phyloP scores from a whole-genome alignment of 1,284 basidiomycete genomes.

The Heliocybe sulcata region DNA sequence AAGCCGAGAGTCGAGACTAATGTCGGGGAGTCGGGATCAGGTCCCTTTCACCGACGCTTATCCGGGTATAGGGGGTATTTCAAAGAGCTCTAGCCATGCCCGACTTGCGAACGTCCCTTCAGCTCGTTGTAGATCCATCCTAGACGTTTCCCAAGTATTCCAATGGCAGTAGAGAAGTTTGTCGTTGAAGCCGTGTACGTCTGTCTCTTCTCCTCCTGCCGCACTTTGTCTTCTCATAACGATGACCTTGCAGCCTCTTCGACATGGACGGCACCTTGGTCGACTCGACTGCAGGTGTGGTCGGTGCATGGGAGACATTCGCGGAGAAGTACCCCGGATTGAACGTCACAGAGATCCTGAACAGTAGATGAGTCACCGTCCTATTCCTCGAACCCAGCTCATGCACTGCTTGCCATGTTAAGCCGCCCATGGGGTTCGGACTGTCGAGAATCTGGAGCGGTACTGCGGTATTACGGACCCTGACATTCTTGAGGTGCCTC shows the following conservation, averaged over 20 bases:
- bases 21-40: background rate
- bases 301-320: conserved; percentile 71
- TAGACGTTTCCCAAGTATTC: background rate
- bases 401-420: conserved; percentile 3
- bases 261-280: conserved; percentile 80
- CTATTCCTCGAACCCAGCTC: background rate
- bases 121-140: background rate
- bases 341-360: conserved; percentile 54
- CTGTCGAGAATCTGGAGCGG: conserved; percentile 68
- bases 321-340: conserved; percentile 54
- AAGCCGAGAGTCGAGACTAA: background rate
- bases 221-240: background rate
- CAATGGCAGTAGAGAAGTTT: background rate
- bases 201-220: background rate
- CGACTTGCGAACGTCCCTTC: background rate
- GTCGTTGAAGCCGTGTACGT: background rate
- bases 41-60: background rate
- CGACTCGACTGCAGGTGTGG: conserved; percentile 65
- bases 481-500: conserved; percentile 54
- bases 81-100: background rate
- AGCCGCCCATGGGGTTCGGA: conserved; percentile 75
- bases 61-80: background rate
- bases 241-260: conserved; percentile 40
- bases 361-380: conserved; percentile 34
- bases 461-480: conserved; percentile 68